phyloP scores from a whole-genome alignment of 306 rosid genomes.

The Hylodesmum podocarpum region DNA sequence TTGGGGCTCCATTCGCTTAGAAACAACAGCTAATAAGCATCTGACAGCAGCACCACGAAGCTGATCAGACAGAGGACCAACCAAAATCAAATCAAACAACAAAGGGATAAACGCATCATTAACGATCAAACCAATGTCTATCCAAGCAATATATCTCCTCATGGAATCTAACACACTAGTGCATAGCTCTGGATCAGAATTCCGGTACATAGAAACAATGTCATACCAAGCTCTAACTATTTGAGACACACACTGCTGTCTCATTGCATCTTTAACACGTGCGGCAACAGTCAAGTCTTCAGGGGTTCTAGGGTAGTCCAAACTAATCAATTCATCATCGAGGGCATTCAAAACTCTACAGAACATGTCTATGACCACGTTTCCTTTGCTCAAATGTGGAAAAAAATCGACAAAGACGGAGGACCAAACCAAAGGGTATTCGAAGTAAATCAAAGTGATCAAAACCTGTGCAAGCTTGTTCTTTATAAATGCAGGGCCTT shows the following conservation, averaged over 20 bases:
- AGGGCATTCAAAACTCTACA: conserved; percentile 87
- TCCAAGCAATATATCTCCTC: conserved; percentile 90
- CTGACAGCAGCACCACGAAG: conserved; percentile 79
- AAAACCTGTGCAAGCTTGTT: conserved; percentile 62
- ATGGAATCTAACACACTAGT: conserved; percentile 68
- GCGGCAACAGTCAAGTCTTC: conserved; percentile 65
- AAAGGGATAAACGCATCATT: conserved; percentile 79
- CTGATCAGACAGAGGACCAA: conserved; percentile 60
- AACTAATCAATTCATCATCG: conserved; percentile 81
- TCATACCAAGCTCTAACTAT: conserved; percentile 83
- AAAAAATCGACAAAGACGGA: conserved; percentile 83
- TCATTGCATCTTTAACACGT: conserved; percentile 85
- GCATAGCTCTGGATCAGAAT: conserved; percentile 68
- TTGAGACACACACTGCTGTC: conserved; percentile 79
- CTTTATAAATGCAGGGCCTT: conserved; percentile 62
- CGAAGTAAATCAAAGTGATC: conserved; percentile 75
- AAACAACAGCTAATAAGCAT: conserved; percentile 84
- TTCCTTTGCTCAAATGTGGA: conserved; percentile 74
- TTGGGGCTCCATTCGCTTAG: conserved; percentile 83
- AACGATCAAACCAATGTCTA: conserved; percentile 80
- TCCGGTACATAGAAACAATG: conserved; percentile 64
- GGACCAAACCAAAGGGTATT: conserved; percentile 81
- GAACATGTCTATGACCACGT: conserved; percentile 81
- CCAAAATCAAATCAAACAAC: conserved; percentile 81
- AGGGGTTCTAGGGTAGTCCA: conserved; percentile 74